Percentiles rank a stretch among this genome's conserved stretches.
phyloP scores from a whole-genome alignment of 2,329 filamentous ascomycete species.

The Nannizziopsis arthrosporioides region DNA sequence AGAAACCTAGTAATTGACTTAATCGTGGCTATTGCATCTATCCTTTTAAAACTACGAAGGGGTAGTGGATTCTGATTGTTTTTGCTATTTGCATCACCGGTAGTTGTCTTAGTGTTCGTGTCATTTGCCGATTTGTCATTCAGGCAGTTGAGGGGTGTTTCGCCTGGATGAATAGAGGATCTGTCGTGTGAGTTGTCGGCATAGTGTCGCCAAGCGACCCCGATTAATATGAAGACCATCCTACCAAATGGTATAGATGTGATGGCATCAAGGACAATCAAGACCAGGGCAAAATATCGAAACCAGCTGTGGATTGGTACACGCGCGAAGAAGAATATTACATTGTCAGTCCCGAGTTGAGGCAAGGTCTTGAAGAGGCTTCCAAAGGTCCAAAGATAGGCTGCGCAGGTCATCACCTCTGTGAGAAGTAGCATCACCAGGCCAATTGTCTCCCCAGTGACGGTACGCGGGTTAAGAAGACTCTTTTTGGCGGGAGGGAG shows the following conservation, averaged over 20 bases:
- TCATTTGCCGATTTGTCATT: too few relatives aligned
- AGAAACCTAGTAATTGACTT: too few relatives aligned
- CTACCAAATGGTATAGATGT: background rate
- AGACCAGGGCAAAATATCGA: background rate
- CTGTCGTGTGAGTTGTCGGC: too few relatives aligned
- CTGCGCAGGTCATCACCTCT: background rate
- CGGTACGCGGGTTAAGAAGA: background rate
- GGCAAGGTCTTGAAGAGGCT: background rate
- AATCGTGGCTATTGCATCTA: too few relatives aligned
- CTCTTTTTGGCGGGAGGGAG: background rate
- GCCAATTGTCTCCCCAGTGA: background rate
- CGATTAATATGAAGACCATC: background rate
- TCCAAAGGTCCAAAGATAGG: background rate
- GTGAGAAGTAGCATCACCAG: background rate
- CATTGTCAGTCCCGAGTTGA: background rate
- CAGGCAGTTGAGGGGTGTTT: too few relatives aligned
- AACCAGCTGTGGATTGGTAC: slow-evolving; percentile 1
- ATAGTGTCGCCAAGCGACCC: too few relatives aligned
- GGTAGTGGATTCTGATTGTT: too few relatives aligned
- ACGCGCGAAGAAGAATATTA: background rate
- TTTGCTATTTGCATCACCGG: too few relatives aligned
- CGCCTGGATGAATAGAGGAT: too few relatives aligned
- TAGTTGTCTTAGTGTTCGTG: too few relatives aligned
- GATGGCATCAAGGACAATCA: background rate
- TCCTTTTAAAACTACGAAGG: too few relatives aligned